These are phyloP conservation scores for Ajuga reptans DNA, from an alignment of 305 asterid species.

Conservation along the genomic window DNA sequence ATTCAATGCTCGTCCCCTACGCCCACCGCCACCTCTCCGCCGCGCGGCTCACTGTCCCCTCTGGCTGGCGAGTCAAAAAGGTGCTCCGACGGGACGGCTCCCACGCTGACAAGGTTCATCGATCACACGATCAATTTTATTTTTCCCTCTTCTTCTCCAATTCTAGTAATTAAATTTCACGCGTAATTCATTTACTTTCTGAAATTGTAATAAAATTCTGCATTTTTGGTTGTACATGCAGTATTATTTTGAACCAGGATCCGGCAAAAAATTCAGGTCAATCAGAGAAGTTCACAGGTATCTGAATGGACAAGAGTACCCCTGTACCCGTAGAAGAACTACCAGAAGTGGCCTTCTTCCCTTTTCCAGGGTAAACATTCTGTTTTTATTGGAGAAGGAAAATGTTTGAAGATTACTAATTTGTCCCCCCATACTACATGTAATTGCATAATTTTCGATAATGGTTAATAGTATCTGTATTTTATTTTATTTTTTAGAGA, in stretches of 20 bases:
- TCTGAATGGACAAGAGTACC: slow-evolving; percentile 34
- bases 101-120: slow-evolving; percentile 49
- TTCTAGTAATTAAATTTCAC: not conserved
- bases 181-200: not conserved
- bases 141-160: not conserved
- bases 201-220: not conserved
- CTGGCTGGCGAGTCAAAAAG: slow-evolving; percentile 53
- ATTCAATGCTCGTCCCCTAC: slow-evolving; percentile 33
- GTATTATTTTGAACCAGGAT: slow-evolving; percentile 70
- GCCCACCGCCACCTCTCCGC: slow-evolving; percentile 22
- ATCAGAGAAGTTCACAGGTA: slow-evolving; percentile 39
- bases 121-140: too few species aligned
- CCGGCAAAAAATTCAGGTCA: slow-evolving; percentile 66
- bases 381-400: not conserved
- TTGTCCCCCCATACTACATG: not conserved
- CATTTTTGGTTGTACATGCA: slow-evolving; percentile 29
- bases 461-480: not conserved
- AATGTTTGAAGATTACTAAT: not conserved
- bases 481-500: too few species aligned
- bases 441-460: not conserved
- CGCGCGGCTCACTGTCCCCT: slow-evolving; percentile 34
- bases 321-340: slow-evolving; percentile 6
- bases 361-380: slow-evolving; percentile 7
- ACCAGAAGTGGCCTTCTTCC: slow-evolving; percentile 2
- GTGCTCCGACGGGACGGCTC: slow-evolving; percentile 50